A percentile compares a stretch with the other conserved stretches of the same genome.
Conservation (phyloP, 805 yeast species). For the Isabelozyma pseudorhagii region DNA sequence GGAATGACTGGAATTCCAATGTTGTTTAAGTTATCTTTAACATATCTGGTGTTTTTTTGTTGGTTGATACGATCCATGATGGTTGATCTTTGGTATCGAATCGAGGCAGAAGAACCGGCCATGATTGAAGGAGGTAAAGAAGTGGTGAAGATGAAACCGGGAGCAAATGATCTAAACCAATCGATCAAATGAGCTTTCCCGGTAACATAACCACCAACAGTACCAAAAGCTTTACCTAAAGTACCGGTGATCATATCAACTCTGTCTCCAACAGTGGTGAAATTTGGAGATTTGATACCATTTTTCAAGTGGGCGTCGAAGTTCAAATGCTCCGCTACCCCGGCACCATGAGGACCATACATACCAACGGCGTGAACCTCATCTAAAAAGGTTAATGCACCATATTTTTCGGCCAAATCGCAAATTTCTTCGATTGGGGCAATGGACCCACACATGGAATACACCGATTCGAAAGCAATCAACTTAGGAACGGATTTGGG, state of each 20-base stretch:
- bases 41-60: slow-evolving; percentile 82
- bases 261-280: slow-evolving; percentile 74
- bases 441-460: slow-evolving; percentile 98
- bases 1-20: slow-evolving; percentile 94
- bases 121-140: slow-evolving; percentile 95
- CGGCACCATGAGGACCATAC: slow-evolving; percentile 99
- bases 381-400: slow-evolving; percentile 94
- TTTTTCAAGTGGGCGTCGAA: slow-evolving; percentile 74
- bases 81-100: slow-evolving; percentile 77
- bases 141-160: slow-evolving; percentile 97
- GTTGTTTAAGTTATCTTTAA: slow-evolving; percentile 64
- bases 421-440: slow-evolving; percentile 91
- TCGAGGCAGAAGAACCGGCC: slow-evolving; percentile 92
- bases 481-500: slow-evolving; percentile 90
- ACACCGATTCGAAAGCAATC: slow-evolving; percentile 95
- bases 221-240: slow-evolving; percentile 93
- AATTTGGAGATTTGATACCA: slow-evolving; percentile 51
- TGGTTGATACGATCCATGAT: slow-evolving; percentile 76
- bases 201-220: slow-evolving; percentile 97
- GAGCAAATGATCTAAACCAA: slow-evolving; percentile 94
- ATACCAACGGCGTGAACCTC: slow-evolving; percentile 99
- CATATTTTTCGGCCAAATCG: slow-evolving; percentile 95
- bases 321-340: slow-evolving; percentile 96
- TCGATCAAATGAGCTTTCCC: slow-evolving; percentile 81
- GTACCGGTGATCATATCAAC: slow-evolving; percentile 97